Base-by-base conservation (phyloP, 2,329 filamentous ascomycete genomes). In the Dactylonectria macrodidyma region DNA sequence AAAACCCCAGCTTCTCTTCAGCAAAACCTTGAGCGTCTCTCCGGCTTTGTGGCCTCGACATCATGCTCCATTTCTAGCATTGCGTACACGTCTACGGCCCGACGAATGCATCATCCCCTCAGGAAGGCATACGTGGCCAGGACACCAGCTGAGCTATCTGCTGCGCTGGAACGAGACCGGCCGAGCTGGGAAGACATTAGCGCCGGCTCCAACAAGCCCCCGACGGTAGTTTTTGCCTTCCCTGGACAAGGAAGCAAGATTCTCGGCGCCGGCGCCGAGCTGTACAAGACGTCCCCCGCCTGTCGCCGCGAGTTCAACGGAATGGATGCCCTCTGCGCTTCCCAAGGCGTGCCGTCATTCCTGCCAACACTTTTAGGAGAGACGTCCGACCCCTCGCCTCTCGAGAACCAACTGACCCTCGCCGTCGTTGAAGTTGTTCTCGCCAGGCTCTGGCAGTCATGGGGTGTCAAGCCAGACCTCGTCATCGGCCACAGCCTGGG, bases 401-500 rank as follows among this genome's bases (percentile, higher is more conserved):
- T 70, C 1, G 66, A 71, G 2, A 72, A 77, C 0, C 85, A 88
- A 67, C 78, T 87, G 0, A 80, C 78, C 1, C 73, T 83, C 3
- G 74, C 79, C 9, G 77, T 74, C 47, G 72, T 81, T 1, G 78
- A 87, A 65, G 83, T 85, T 11, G 83, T 85, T 1, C 70, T 87
- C 4, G 80, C 80, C 5, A 75, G 76, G 19, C 74, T 82, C 0
- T 87, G 84, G 84, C 70, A 68, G 0, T 78, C 76, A 0, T 78
- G 80, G 67, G 82, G 81, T 1, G 68, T 87, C 14, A 71, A 69
- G 7, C 84, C 85, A 8, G 79, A 82, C 41, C 84, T 79, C 1
- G 84, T 86, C 3, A 70, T 87, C 3, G 85, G 85, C 5, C 85
- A 86, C 67, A 91, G 88, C 7, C 59, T 73, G 2, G 73, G 73